Conservation (phyloP, 2,329 filamentous ascomycete species). For the Pestalotiopsis sp. region DNA sequence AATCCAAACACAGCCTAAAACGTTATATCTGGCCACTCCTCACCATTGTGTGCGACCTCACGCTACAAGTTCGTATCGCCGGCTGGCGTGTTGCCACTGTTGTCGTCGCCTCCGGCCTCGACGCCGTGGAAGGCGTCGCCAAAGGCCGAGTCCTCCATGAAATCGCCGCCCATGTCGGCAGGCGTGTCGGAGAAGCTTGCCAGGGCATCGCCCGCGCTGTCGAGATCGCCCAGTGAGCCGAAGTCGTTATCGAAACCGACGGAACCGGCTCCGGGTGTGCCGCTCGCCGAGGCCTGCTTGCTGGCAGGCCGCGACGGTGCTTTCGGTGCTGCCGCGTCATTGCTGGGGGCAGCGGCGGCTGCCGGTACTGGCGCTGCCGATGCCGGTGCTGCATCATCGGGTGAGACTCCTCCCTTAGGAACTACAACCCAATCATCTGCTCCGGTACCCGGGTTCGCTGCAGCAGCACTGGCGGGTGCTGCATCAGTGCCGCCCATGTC, state of each 20-base stretch:
- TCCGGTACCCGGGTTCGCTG: conserved; percentile 53
- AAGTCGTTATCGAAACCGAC: conserved; percentile 60
- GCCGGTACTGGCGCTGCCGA: conserved; percentile 23
- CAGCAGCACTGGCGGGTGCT: conserved; percentile 40
- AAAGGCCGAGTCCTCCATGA: conserved; percentile 78
- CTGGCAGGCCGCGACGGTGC: conserved; percentile 23
- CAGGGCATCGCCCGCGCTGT: conserved; percentile 73
- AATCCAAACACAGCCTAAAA: not conserved
- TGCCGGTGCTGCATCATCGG: conserved; percentile 33
- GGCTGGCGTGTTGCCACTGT: conserved; percentile 31
- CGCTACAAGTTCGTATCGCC: conserved; percentile 29
- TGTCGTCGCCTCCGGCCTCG: conserved; percentile 29
- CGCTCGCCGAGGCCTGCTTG: conserved; percentile 44
- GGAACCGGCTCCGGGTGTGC: conserved; percentile 44
- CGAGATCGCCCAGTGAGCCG: conserved; percentile 65
- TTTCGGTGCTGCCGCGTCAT: conserved; percentile 17
- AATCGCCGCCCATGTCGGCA: conserved; percentile 55
- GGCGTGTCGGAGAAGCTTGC: conserved; percentile 65
- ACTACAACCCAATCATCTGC: conserved; percentile 77
- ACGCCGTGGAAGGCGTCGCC: conserved; percentile 79
- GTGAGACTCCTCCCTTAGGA: conserved; percentile 60
- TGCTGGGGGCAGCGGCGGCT: not conserved
- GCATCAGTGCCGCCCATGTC: conserved; percentile 61
- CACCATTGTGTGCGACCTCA: not conserved
- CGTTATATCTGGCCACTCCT: not conserved